These are phyloP conservation scores for Macrolepiota fuliginosa DNA, from an alignment of 768 basidiomycete genomes.

Conservation along the genomic window DNA sequence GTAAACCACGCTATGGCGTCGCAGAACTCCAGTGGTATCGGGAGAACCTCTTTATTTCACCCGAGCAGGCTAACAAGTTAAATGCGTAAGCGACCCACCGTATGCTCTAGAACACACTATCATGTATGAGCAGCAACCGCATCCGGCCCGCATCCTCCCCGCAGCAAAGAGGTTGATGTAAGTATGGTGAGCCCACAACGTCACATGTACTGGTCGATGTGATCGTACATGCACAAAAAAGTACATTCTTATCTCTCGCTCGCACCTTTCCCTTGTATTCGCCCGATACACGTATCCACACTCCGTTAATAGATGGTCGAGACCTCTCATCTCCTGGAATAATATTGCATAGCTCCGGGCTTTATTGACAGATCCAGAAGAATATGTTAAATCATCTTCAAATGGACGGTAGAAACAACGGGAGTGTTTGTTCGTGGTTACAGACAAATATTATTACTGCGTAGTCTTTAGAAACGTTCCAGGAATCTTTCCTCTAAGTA, in stretches of 20 bases:
- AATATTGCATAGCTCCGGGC: too few species aligned
- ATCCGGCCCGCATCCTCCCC: background rate
- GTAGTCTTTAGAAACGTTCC: background rate
- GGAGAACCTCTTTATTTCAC: slow-evolving; percentile 61
- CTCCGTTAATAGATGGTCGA: too few species aligned
- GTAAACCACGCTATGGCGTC: background rate
- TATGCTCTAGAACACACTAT: background rate
- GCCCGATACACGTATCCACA: too few species aligned
- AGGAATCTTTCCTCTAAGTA: background rate
- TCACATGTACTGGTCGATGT: too few species aligned
- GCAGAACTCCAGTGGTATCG: slow-evolving; percentile 81
- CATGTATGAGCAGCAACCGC: background rate
- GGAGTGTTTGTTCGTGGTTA: slow-evolving; percentile 1
- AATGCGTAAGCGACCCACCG: background rate
- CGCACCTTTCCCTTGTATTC: too few species aligned
- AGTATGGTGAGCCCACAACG: too few species aligned
- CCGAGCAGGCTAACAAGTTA: background rate
- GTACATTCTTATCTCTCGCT: too few species aligned
- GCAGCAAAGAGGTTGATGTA: background rate
- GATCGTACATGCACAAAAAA: too few species aligned
- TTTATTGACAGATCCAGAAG: too few species aligned
- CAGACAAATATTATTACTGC: slow-evolving; percentile 9
- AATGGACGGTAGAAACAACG: background rate
- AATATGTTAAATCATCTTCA: background rate
- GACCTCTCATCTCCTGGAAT: too few species aligned